These are phyloP conservation scores for Ascoidea tarda DNA, from an alignment of 805 yeast genomes.

Conservation along the genomic window DNA sequence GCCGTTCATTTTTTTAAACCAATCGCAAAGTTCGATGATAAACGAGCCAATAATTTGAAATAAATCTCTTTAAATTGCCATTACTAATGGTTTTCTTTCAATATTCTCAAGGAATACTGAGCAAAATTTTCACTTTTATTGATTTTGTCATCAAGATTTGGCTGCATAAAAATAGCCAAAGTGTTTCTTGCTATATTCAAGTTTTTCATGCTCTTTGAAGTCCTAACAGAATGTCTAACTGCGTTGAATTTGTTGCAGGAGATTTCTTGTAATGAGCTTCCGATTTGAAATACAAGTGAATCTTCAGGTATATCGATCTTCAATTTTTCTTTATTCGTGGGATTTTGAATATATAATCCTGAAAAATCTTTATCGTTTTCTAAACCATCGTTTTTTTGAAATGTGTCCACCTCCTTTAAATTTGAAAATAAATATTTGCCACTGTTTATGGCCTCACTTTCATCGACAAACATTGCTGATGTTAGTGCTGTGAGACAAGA, in stretches of 20 bases:
- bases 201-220: constrained; percentile 15
- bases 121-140: constrained; percentile 34
- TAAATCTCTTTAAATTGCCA: too few species aligned
- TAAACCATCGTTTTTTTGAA: constrained; percentile 20
- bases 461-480: constrained; percentile 35
- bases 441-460: constrained; percentile 14
- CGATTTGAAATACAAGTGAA: constrained; percentile 48
- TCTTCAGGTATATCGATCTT: constrained; percentile 40
- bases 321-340: constrained; percentile 25
- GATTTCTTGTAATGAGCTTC: constrained; percentile 38
- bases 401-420: constrained; percentile 14
- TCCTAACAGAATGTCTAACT: constrained; percentile 43
- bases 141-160: constrained; percentile 34
- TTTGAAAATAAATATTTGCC: constrained; percentile 2
- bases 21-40: too few species aligned
- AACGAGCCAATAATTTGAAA: too few species aligned
- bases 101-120: constrained; percentile 27
- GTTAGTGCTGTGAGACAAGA: constrained; percentile 47
- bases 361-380: constrained; percentile 11
- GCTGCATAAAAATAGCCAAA: constrained; percentile 50
- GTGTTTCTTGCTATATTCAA: constrained; percentile 33
- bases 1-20: too few species aligned
- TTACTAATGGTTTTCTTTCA: constrained; percentile 23
- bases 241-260: constrained; percentile 36
- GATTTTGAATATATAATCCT: constrained; percentile 35